Conservation (phyloP, 257 asterid species). For the Ocimum tenuiflorum region DNA sequence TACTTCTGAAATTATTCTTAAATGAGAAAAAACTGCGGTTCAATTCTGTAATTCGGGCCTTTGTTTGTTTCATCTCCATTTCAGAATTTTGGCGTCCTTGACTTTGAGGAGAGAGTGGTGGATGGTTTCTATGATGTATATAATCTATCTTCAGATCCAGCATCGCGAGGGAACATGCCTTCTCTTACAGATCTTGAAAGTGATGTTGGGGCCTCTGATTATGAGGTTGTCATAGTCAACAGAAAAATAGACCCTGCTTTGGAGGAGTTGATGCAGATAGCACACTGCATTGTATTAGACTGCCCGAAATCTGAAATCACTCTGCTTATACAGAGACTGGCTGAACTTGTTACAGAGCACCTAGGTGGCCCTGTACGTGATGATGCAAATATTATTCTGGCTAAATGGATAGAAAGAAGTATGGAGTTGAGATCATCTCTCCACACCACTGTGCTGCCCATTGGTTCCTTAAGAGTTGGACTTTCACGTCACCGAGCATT, state of each 20-base stretch:
- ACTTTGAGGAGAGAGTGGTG: conserved; percentile 79
- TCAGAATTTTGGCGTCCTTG: conserved; percentile 82
- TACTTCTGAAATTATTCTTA: conserved; percentile 1
- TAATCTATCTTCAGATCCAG: conserved; percentile 56
- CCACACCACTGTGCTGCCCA: conserved; percentile 85
- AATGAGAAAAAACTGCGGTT: conserved; percentile 2
- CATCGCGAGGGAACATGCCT: conserved; percentile 79
- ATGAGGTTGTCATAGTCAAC: conserved; percentile 80
- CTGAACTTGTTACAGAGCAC: conserved; percentile 90
- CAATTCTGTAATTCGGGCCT: background rate
- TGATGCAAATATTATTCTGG: conserved; percentile 72
- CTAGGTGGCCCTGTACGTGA: conserved; percentile 94
- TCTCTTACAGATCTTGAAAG: conserved; percentile 82
- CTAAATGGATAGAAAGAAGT: conserved; percentile 84
- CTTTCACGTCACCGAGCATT: conserved; percentile 95
- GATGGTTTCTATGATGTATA: conserved; percentile 95
- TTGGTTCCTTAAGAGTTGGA: conserved; percentile 83
- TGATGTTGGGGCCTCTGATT: conserved; percentile 53
- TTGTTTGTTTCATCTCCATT: background rate
- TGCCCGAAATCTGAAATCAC: conserved; percentile 54
- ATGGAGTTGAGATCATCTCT: conserved; percentile 73
- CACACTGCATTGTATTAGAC: conserved; percentile 69
- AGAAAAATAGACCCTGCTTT: conserved; percentile 71
- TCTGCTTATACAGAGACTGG: conserved; percentile 68
- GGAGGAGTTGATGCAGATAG: conserved; percentile 87